These are phyloP conservation scores for Isabelozyma rhagii DNA, from an alignment of 805 yeast genomes.

Conservation along the genomic window DNA sequence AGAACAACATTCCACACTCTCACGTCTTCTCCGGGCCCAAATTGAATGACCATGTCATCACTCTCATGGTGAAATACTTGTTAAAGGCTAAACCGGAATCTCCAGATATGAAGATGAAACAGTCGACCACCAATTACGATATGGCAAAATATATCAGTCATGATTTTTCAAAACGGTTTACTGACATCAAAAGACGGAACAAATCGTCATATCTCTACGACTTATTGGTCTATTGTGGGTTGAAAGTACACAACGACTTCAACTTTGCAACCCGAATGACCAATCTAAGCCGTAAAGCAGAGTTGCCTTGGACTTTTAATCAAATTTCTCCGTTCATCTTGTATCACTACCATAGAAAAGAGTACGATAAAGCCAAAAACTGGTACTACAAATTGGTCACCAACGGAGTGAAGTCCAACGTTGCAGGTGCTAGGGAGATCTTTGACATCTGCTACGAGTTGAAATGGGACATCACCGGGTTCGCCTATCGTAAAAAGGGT, in stretches of 20 bases:
- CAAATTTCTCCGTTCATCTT: conserved; percentile 37
- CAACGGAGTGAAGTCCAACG: conserved; percentile 28
- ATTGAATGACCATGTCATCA: conserved; percentile 14
- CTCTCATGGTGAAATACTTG: conserved; percentile 21
- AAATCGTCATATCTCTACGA: conserved; percentile 24
- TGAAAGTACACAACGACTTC: conserved; percentile 30
- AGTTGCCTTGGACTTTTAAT: conserved; percentile 35
- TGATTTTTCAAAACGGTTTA: conserved; percentile 15
- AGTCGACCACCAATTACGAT: conserved; percentile 11
- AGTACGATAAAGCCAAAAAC: conserved; percentile 25
- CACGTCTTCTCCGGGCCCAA: conserved; percentile 8
- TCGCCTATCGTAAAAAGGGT: conserved; percentile 22
- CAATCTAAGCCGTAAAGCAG: conserved; percentile 18
- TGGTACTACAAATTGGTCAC: conserved; percentile 36
- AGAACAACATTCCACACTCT: neutral
- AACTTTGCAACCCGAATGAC: conserved; percentile 30
- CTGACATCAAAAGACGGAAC: conserved; percentile 7
- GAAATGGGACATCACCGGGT: conserved; percentile 34
- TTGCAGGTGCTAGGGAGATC: conserved; percentile 23
- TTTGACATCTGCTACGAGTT: conserved; percentile 31
- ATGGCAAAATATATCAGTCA: conserved; percentile 23
- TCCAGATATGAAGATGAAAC: conserved; percentile 9
- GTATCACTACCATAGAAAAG: conserved; percentile 30
- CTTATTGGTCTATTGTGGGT: conserved; percentile 26
- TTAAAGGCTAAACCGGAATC: conserved; percentile 18